A percentile compares a stretch with the other conserved stretches of the same genome.
Evolutionary conservation across 2,329 filamentous ascomycete species (phyloP).

Genomic region (Endothia cerciana): DNA sequence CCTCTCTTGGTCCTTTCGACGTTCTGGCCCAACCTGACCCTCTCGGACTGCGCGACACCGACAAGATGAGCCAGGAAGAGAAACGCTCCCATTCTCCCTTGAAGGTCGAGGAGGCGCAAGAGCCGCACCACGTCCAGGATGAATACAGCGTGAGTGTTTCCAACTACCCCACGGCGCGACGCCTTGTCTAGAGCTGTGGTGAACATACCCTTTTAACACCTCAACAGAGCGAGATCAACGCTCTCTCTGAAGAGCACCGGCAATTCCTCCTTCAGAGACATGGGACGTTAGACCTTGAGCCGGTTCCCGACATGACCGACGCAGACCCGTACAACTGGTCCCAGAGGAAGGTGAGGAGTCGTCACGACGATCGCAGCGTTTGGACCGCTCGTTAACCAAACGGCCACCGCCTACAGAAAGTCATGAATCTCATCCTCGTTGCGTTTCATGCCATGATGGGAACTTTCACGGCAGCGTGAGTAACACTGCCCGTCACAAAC

Average conservation of each 20-base stretch:
- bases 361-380: conserved; percentile 3
- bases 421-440: conserved; percentile 55
- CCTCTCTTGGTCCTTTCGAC: background rate
- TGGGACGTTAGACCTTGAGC: conserved; percentile 58
- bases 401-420: conserved; percentile 46
- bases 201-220: background rate
- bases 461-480: conserved; percentile 23
- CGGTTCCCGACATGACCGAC: conserved; percentile 52
- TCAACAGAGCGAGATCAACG: conserved; percentile 16
- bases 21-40: background rate
- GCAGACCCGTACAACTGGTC: conserved; percentile 62
- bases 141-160: conserved; percentile 17
- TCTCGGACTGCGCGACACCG: background rate
- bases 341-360: conserved; percentile 46
- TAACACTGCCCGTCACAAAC: background rate
- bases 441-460: conserved; percentile 55
- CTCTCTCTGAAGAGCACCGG: conserved; percentile 47
- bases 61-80: conserved; percentile 23
- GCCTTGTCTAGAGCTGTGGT: background rate
- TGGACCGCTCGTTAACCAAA: background rate
- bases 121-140: conserved; percentile 4
- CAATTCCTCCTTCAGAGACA: conserved; percentile 56
- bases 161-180: background rate
- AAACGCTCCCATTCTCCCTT: conserved; percentile 16
- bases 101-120: conserved; percentile 22